These are phyloP conservation scores for Pelargonium nanum DNA, from an alignment of 345 rosid genomes.

Conservation along the genomic window DNA sequence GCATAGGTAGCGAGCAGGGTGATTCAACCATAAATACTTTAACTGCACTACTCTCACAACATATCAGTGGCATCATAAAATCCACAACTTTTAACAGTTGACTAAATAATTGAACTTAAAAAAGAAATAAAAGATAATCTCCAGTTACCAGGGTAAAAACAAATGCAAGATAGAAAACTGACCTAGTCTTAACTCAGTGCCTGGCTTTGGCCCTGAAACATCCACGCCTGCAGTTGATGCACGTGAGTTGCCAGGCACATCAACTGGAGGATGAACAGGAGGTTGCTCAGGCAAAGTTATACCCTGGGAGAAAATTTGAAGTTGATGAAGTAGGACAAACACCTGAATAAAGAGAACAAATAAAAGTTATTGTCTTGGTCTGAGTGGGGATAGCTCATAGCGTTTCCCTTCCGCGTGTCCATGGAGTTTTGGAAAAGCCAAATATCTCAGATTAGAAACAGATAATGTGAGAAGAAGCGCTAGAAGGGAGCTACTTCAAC, in stretches of 20 bases:
- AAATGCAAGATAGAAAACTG: constrained; percentile 16
- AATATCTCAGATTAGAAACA: too few species aligned
- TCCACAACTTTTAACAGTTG: neutral
- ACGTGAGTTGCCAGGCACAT: constrained; percentile 45
- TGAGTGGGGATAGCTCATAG: too few species aligned
- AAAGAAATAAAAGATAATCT: neutral
- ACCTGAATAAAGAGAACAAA: constrained; percentile 34
- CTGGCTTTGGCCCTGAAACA: constrained; percentile 68
- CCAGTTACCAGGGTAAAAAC: neutral
- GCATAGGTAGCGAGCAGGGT: constrained; percentile 21
- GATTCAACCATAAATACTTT: too few species aligned
- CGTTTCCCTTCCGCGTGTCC: too few species aligned
- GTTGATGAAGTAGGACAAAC: constrained; percentile 85
- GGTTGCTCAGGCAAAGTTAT: constrained; percentile 74
- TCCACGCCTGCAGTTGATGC: constrained; percentile 59
- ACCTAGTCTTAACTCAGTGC: constrained; percentile 71
- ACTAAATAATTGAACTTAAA: too few species aligned
- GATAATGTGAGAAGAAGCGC: neutral
- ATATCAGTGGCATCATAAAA: too few species aligned
- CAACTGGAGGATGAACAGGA: constrained; percentile 36
- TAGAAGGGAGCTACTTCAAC: neutral
- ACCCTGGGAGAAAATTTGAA: constrained; percentile 71
- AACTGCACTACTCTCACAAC: too few species aligned
- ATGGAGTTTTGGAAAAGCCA: too few species aligned
- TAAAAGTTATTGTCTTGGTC: too few species aligned